Base-by-base conservation (phyloP, 345 rosid species). In the Alliaria petiolata region DNA sequence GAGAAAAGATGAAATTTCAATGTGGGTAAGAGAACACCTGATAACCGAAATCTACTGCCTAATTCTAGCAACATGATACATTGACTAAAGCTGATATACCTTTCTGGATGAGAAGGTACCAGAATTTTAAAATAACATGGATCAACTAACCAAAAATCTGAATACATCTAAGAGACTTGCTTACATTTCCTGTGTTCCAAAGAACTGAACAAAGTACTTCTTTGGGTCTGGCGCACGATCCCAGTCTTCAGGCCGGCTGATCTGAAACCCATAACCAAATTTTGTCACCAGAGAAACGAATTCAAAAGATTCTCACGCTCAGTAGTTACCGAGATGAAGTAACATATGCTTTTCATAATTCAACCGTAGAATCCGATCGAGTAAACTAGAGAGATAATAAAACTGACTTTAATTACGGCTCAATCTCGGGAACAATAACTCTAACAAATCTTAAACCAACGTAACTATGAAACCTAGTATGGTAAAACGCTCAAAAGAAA, bases 161-260 rank as follows among this genome's bases (percentile, higher is more conserved):
- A 34, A 8, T 49, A 34, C 20, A 44, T 3, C 52, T 9, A 67
- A 34, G 19, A 62, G 46, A 35, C 15, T 15, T 38, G 82, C 97
- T 86, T 79, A 95, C 97, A 95, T 95, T 83, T 95, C 97, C 76
- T 88, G 72, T 9, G 99, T 95, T 76, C 99, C 98, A 72, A 89
- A 95, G 83, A 95, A 95, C 38, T 84, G 82, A 69, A 91, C 97
- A 79, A 95, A 95, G 70, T 84, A 79, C 79, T 91, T 95, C 82
- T 86, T 91, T 42, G 95, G 85, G 68, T 95, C 98, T 49, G 86
- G 87, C 17, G 69, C 78, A 70, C 75, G 84, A 38, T 88, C 76
- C 89, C 89, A 91, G 47, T 91, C 96, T 79, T 95, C 95, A 65
- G 96, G 92, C 56, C 80, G 87, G 77, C 96, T 78, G 60, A 95